These are phyloP conservation scores for Arthrobotrys megalospora DNA, from an alignment of 2,329 filamentous ascomycete genomes.

Conservation along the genomic window DNA sequence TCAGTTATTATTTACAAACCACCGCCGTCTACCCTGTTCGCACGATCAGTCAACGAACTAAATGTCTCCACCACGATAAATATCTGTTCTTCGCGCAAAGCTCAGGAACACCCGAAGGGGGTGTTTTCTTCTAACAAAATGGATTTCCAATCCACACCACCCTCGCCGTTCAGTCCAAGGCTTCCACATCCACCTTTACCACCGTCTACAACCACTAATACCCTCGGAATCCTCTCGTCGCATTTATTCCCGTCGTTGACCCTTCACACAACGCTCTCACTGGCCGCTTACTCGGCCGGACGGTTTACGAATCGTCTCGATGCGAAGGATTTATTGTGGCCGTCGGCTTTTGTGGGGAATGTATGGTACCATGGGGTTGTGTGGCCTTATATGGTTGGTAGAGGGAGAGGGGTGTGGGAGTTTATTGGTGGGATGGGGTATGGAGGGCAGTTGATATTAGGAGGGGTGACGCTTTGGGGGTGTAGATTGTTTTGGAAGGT, in stretches of 20 bases:
- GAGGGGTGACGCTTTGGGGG: slow-evolving; percentile 74
- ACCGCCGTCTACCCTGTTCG: neutral
- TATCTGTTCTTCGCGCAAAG: neutral
- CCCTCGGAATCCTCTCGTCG: slow-evolving; percentile 72
- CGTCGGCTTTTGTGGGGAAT: slow-evolving; percentile 72
- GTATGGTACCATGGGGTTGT: slow-evolving; percentile 76
- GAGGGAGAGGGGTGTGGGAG: slow-evolving; percentile 69
- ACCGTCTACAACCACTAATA: slow-evolving; percentile 60
- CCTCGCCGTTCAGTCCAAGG: slow-evolving; percentile 38
- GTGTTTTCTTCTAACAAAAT: neutral
- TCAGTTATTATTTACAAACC: slow-evolving; percentile 3
- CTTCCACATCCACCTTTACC: slow-evolving; percentile 44
- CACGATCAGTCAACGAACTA: neutral
- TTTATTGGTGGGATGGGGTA: slow-evolving; percentile 70
- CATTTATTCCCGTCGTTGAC: slow-evolving; percentile 73
- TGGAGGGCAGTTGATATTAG: slow-evolving; percentile 73
- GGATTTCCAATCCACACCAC: slow-evolving; percentile 32
- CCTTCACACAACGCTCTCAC: slow-evolving; percentile 71
- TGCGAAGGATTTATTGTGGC: slow-evolving; percentile 76
- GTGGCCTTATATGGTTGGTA: slow-evolving; percentile 69
- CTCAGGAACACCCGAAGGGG: neutral
- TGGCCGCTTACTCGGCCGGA: slow-evolving; percentile 72
- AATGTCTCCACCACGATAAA: slow-evolving; percentile 29
- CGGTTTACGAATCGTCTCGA: slow-evolving; percentile 73
- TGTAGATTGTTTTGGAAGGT: slow-evolving; percentile 73